Evolutionary conservation across 768 basidiomycete genomes (phyloP), one percentile per base, ranked within the genome.

Genomic region (Suillus tomentosus): DNA sequence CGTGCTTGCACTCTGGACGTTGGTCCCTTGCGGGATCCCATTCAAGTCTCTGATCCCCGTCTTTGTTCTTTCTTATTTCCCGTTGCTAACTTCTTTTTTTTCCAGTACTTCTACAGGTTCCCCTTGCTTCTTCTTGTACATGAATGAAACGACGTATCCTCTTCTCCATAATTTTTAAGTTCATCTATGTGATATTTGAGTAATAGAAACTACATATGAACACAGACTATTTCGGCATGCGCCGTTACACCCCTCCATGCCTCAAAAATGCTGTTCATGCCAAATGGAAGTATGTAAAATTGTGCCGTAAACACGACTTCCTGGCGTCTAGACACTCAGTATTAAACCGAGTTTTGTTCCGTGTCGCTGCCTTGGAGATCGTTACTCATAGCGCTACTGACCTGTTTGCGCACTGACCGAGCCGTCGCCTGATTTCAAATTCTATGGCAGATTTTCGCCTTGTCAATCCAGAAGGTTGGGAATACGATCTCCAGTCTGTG

Each of bases 401-500:
- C 55, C 8, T 40, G 4, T 24, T 17, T 11, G 24, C 27, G 15
- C n/a, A 57, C 8, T 56, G 36, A 56, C 55, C 13, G 36, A 37
- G 36, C 36, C 36, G 8, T 24, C 22, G 15, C 27, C 24, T 57
- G 36, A 37, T 37, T 22, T 14, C 4, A 1, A 40, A 27, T 17
- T 19, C 43, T 27, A 89, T 87, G 89, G 77, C 86, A 39, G 87
- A 91, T 73, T 90, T 90, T 72, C 85, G 85, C 24, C 77, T 91
- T 24, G 91, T 92, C 50, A 87, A 91, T 66, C 88, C 89, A 19
- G 81, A 80, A 65, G 90, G 89, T 24, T 94, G 92, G 91, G 86
- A 90, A 70, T 91, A 86, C 68, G 90, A 92, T 74, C 81, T 92
- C 6, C 89, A 90, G 69, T 90, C 90, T 55, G 91, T 92, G 66